phyloP scores from a whole-genome alignment of 2,329 filamentous ascomycete genomes.

The Tolypocladium ovalisporum region DNA sequence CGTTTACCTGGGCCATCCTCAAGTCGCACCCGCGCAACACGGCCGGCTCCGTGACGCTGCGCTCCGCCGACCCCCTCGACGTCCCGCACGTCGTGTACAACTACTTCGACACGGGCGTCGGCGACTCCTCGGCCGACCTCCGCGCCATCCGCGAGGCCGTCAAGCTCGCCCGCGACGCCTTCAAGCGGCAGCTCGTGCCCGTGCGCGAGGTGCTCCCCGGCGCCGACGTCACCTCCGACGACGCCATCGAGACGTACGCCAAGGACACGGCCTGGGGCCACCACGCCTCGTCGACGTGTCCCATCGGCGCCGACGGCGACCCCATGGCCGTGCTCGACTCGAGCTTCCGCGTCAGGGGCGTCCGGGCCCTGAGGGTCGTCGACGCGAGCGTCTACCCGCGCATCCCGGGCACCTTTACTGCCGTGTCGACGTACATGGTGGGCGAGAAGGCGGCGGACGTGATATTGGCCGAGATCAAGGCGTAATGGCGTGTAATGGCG shows the following conservation, averaged over 20 bases:
- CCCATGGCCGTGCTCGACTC: conserved; percentile 43
- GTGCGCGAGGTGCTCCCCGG: conserved; percentile 20
- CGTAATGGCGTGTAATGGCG: not conserved
- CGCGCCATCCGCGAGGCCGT: conserved; percentile 47
- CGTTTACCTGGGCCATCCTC: conserved; percentile 29
- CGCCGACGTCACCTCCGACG: conserved; percentile 23
- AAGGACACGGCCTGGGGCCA: conserved; percentile 42
- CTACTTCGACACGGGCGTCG: conserved; percentile 41
- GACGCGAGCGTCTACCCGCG: conserved; percentile 45
- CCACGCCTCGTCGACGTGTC: conserved; percentile 43
- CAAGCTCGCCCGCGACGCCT: conserved; percentile 34
- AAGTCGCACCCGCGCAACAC: conserved; percentile 53
- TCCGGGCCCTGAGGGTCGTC: conserved; percentile 42
- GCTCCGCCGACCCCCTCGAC: conserved; percentile 51
- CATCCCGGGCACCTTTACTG: conserved; percentile 37
- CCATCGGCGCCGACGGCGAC: conserved; percentile 43
- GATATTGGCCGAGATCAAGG: conserved; percentile 3
- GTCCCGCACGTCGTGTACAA: conserved; percentile 52
- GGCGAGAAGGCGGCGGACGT: conserved; percentile 40
- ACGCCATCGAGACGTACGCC: conserved; percentile 33
- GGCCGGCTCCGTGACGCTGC: conserved; percentile 50
- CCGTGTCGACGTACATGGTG: conserved; percentile 40
- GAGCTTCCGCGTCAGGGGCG: conserved; percentile 42
- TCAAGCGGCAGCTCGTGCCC: conserved; percentile 7
- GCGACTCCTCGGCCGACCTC: conserved; percentile 34